These are phyloP conservation scores for Epichloe gansuensis DNA, from an alignment of 2,329 filamentous ascomycete genomes.

Conservation along the genomic window DNA sequence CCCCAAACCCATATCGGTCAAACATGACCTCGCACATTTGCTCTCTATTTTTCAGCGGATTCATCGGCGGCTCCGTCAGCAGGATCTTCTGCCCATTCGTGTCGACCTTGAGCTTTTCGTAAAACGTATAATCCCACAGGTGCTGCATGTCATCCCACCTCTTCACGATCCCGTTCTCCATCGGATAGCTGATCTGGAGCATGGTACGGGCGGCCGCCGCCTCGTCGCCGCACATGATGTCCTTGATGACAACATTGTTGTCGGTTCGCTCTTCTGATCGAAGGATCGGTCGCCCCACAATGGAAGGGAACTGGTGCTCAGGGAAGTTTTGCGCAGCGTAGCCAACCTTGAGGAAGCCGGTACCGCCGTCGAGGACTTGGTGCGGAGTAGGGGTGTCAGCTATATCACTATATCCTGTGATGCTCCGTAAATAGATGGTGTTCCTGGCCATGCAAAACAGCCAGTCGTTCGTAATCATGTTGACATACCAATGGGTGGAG, in stretches of 20 bases:
- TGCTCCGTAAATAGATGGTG: neutral
- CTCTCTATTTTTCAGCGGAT: slow-evolving; percentile 91
- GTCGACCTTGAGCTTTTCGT: slow-evolving; percentile 91
- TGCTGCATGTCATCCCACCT: slow-evolving; percentile 99
- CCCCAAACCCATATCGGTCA: slow-evolving; percentile 89
- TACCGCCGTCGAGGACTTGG: slow-evolving; percentile 98
- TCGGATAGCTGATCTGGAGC: slow-evolving; percentile 97
- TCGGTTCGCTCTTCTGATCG: slow-evolving; percentile 76
- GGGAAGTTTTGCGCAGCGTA: slow-evolving; percentile 99
- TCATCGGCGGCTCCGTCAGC: slow-evolving; percentile 94
- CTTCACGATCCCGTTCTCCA: slow-evolving; percentile 99
- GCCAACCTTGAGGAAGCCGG: slow-evolving; percentile 98
- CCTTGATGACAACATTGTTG: slow-evolving; percentile 63
- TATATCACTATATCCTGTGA: slow-evolving; percentile 1
- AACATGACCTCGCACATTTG: slow-evolving; percentile 99
- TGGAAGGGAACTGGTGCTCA: slow-evolving; percentile 96
- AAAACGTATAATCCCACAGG: slow-evolving; percentile 98
- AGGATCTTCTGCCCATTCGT: slow-evolving; percentile 90
- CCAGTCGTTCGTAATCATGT: slow-evolving; percentile 11
- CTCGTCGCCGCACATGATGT: slow-evolving; percentile 99
- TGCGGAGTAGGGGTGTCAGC: slow-evolving; percentile 1
- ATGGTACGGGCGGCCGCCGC: slow-evolving; percentile 90
- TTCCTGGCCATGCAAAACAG: neutral
- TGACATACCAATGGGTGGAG: slow-evolving; percentile 42
- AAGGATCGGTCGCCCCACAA: slow-evolving; percentile 93